phyloP scores from a whole-genome alignment of 1,284 basidiomycete genomes.

The Microbotryum scabiosae region DNA sequence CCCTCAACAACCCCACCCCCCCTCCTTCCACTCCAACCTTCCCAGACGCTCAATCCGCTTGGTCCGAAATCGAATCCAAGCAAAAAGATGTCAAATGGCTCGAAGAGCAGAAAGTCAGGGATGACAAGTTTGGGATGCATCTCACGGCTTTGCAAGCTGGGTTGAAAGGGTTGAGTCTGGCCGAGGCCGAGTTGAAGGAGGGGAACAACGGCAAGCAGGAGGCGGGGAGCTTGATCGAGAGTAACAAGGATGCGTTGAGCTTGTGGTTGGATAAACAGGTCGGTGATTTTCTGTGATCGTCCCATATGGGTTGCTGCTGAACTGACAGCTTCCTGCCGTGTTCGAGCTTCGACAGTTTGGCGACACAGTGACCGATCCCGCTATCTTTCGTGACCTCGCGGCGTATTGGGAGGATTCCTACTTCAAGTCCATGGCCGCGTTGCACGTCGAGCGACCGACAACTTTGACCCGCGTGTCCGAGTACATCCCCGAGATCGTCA shows the following conservation, averaged over 20 bases:
- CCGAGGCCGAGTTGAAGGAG: slow-evolving; percentile 5
- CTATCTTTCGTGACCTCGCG: slow-evolving; percentile 74
- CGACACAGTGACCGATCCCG: slow-evolving; percentile 73
- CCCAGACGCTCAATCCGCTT: slow-evolving; percentile 50
- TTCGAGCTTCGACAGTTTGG: slow-evolving; percentile 51
- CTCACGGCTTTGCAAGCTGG: slow-evolving; percentile 51
- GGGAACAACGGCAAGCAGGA: slow-evolving; percentile 36
- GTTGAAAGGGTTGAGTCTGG: slow-evolving; percentile 13
- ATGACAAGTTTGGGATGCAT: slow-evolving; percentile 88
- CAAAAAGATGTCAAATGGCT: slow-evolving; percentile 53
- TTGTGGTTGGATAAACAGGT: slow-evolving; percentile 68
- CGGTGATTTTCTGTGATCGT: slow-evolving; percentile 22
- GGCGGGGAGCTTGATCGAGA: slow-evolving; percentile 57
- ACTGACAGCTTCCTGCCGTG: not conserved
- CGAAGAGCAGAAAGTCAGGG: slow-evolving; percentile 58
- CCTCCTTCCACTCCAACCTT: slow-evolving; percentile 20
- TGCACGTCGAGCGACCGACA: slow-evolving; percentile 80
- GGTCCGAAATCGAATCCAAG: slow-evolving; percentile 49
- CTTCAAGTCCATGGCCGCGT: slow-evolving; percentile 84
- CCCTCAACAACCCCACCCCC: slow-evolving; percentile 47
- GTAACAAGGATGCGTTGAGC: slow-evolving; percentile 65
- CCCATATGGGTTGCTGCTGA: not conserved
- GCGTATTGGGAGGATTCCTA: slow-evolving; percentile 85
- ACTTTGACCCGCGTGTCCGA: slow-evolving; percentile 92
- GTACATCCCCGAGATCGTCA: slow-evolving; percentile 89